Conservation (phyloP, 306 rosid genomes). For the Fagus crenata region DNA sequence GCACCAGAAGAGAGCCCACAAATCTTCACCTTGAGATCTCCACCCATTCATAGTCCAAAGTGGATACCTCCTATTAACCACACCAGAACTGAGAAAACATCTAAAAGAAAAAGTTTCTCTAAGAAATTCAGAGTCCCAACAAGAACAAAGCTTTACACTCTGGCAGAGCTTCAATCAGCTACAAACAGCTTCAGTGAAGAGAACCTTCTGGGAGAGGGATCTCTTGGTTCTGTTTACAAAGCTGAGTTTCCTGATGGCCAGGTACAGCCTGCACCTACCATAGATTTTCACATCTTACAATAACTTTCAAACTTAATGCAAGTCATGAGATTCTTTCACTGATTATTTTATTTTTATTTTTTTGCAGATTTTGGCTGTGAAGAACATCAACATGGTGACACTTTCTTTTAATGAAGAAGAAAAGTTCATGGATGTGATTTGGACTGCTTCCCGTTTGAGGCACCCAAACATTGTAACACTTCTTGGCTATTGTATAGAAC, state of each 20-base stretch:
- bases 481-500: slow-evolving; percentile 77
- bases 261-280: slow-evolving; percentile 40
- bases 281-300: background rate
- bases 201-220: slow-evolving; percentile 80
- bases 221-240: slow-evolving; percentile 86
- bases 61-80: slow-evolving; percentile 48
- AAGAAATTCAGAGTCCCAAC: slow-evolving; percentile 52
- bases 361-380: slow-evolving; percentile 70
- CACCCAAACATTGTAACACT: slow-evolving; percentile 82
- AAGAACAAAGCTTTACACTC: slow-evolving; percentile 62
- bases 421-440: slow-evolving; percentile 73
- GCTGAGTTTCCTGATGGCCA: slow-evolving; percentile 80
- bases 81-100: slow-evolving; percentile 46
- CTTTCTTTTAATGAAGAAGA: slow-evolving; percentile 75
- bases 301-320: slow-evolving; percentile 16
- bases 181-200: slow-evolving; percentile 72
- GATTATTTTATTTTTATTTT: slow-evolving; percentile 4
- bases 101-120: slow-evolving; percentile 62
- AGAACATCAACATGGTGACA: slow-evolving; percentile 62
- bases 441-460: slow-evolving; percentile 70
- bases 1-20: slow-evolving; percentile 52
- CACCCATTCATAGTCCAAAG: slow-evolving; percentile 58
- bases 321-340: slow-evolving; percentile 17
- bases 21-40: slow-evolving; percentile 49
- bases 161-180: slow-evolving; percentile 74